A percentile compares a stretch with the other conserved stretches of the same genome.
These are phyloP conservation scores for Haematococcus lacustris DNA, from an alignment of 139 green algal species.

Conservation along the genomic window DNA sequence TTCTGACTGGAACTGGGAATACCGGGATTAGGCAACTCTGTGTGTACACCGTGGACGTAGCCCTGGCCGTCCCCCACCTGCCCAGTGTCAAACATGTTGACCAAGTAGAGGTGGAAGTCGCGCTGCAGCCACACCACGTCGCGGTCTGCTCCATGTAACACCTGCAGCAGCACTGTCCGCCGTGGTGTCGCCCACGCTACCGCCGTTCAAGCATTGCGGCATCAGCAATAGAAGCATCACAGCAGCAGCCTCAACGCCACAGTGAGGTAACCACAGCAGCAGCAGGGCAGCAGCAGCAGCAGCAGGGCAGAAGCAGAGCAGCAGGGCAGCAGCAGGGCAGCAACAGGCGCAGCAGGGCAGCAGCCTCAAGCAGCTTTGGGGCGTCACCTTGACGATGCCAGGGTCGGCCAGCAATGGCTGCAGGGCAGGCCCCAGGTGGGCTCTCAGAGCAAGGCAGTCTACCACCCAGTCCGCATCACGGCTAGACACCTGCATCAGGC, in stretches of 20 bases:
- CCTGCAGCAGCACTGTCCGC: slow-evolving; percentile 17
- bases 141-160: slow-evolving; percentile 81
- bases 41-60: too few relatives aligned
- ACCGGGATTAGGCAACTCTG: too few relatives aligned
- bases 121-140: slow-evolving; percentile 88
- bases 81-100: slow-evolving; percentile 94
- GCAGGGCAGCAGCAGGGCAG: too few relatives aligned
- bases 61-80: too few relatives aligned
- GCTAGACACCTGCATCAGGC: slow-evolving; percentile 88
- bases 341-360: too few relatives aligned
- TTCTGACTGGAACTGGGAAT: too few relatives aligned
- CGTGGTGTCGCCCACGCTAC: background rate
- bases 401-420: slow-evolving; percentile 60
- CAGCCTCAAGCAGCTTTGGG: background rate
- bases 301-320: too few relatives aligned
- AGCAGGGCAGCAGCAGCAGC: too few relatives aligned
- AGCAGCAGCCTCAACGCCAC: background rate
- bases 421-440: slow-evolving; percentile 45
- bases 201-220: background rate
- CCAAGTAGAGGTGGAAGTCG: slow-evolving; percentile 89
- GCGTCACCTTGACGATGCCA: slow-evolving; percentile 56
- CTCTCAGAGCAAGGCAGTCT: slow-evolving; percentile 68
- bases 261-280: background rate
- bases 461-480: slow-evolving; percentile 78
- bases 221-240: too few relatives aligned